Base-by-base conservation (phyloP, 345 rosid species). In the Passiflora organensis region DNA sequence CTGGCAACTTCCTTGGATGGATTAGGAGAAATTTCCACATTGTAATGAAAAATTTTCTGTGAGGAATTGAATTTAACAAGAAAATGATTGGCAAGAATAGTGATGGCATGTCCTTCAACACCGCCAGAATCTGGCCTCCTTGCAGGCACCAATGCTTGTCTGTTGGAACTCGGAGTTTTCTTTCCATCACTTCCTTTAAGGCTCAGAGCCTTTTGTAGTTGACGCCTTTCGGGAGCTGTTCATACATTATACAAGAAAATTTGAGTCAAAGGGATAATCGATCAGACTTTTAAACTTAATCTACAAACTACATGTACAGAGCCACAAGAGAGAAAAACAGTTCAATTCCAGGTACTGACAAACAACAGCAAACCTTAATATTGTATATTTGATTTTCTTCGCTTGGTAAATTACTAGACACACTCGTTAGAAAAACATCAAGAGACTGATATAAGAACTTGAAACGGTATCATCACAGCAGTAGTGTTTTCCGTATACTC, bases 81-180 rank as follows among this genome's bases (percentile, higher is more conserved):
- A 62, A 86, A 88, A 84, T 91, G 96, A 70, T 91, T 91, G 51
- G 98, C 98, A 5, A 91, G 80, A 8, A 91, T 93, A 55, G 82
- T 76, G 38, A 91, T 78, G 25, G 78, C 81, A 13, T 68, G 59
- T 53, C 98, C 98, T 53, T 88, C 86, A 24, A 78, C 78, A 43
- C 98, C 98, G 36, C 98, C 96, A 28, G 70, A 66, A 70, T 88
- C 98, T 2, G 96, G 96, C 73, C 95, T 84, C 69, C 69, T 76
- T 51, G 90, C 82, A 69, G 65, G 78, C 55, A 78, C 79, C 12
- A 84, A 75, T 48, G 73, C 63, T 51, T 73, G 66, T 41, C 64
- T 51, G 36, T 48, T 64, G 61, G 75, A 70, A 60, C 60, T 74
- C 66, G 32, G 62, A 24, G 50, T 59, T 66, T 66, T 79, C 48